Conservation (phyloP, 2,329 filamentous ascomycete species). For the Talaromyces islandicus region DNA sequence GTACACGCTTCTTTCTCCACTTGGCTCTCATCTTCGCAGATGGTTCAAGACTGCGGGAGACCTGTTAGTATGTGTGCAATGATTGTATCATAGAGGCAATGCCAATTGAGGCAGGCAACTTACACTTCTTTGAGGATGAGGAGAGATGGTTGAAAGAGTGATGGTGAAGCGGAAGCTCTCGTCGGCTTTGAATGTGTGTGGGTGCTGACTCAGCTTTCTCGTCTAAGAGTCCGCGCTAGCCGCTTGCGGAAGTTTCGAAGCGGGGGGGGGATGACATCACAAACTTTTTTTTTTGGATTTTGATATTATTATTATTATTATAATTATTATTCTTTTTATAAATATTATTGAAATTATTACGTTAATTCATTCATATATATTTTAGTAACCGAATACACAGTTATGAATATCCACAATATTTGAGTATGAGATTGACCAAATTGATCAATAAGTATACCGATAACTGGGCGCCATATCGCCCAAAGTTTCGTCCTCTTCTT, state of each 20-base stretch:
- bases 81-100: background rate
- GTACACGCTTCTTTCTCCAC: conserved; percentile 99
- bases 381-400: no score
- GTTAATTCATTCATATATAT: background rate
- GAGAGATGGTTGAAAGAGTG: conserved; percentile 39
- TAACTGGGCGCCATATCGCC: conserved; percentile 40
- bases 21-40: conserved; percentile 75
- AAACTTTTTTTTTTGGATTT: background rate
- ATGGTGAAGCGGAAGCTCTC: conserved; percentile 24
- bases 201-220: conserved; percentile 33
- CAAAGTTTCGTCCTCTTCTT: conserved; percentile 26
- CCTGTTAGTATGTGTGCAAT: background rate
- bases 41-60: conserved; percentile 21
- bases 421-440: background rate
- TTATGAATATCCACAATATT: no score
- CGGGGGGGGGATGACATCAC: conserved; percentile 1
- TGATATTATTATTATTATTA: background rate
- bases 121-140: conserved; percentile 42
- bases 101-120: conserved; percentile 17
- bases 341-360: background rate
- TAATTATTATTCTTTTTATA: background rate
- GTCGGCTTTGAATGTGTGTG: conserved; percentile 34
- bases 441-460: conserved; percentile 30
- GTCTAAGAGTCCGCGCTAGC: conserved; percentile 10
- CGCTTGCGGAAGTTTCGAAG: conserved; percentile 4